phyloP scores from a whole-genome alignment of 2,329 filamentous ascomycete species.

The Byssothecium circinans region DNA sequence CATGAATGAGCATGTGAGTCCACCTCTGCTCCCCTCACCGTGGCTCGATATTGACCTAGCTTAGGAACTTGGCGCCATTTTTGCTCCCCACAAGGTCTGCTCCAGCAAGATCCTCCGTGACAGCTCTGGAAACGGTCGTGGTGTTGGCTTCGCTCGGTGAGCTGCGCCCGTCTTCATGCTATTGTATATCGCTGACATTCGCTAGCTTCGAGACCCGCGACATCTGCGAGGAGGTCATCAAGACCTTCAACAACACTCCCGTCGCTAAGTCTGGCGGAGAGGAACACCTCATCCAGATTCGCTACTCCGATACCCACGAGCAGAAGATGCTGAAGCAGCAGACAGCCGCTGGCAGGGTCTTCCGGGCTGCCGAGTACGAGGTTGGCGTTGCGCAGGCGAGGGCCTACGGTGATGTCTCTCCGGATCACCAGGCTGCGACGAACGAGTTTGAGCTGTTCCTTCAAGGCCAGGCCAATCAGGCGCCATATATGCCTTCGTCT shows the following conservation, averaged over 20 bases:
- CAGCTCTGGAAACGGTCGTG: slow-evolving; percentile 86
- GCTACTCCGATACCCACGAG: slow-evolving; percentile 93
- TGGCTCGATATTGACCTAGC: slow-evolving; percentile 15
- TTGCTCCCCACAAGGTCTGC: slow-evolving; percentile 77
- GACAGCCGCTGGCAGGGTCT: slow-evolving; percentile 91
- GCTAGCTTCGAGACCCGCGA: slow-evolving; percentile 84
- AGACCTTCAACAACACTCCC: slow-evolving; percentile 74
- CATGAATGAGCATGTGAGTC: slow-evolving; percentile 81
- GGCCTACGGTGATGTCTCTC: slow-evolving; percentile 35
- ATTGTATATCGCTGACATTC: slow-evolving; percentile 4
- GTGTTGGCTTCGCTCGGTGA: slow-evolving; percentile 95
- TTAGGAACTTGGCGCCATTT: slow-evolving; percentile 76
- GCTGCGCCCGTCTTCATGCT: slow-evolving; percentile 18
- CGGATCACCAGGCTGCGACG: slow-evolving; percentile 32
- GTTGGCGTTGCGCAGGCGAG: slow-evolving; percentile 46
- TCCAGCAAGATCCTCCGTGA: slow-evolving; percentile 96
- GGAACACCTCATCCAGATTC: slow-evolving; percentile 85
- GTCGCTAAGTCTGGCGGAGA: slow-evolving; percentile 62
- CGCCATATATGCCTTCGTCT: slow-evolving; percentile 15
- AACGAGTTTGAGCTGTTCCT: slow-evolving; percentile 46
- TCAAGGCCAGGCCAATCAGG: slow-evolving; percentile 23
- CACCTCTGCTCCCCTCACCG: neutral
- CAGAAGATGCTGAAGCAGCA: slow-evolving; percentile 97
- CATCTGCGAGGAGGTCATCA: slow-evolving; percentile 86
- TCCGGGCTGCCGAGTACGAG: slow-evolving; percentile 89